Base-by-base conservation (phyloP, 495 filamentous ascomycete genomes). In the Penicillium waksmanii region DNA sequence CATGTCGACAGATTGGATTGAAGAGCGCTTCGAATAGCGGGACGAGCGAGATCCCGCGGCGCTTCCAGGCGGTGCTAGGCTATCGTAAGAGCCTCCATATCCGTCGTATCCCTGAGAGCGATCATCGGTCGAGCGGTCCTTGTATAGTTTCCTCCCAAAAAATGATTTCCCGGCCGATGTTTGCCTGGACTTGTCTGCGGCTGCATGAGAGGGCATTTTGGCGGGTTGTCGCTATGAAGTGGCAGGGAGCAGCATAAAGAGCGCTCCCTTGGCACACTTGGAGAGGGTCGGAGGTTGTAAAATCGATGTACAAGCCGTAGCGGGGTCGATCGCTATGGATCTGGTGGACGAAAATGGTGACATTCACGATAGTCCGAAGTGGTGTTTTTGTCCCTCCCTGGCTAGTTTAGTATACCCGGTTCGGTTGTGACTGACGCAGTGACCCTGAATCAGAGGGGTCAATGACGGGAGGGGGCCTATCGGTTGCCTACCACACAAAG, bases 151-250 rank as follows among this genome's bases (percentile, higher is more conserved):
- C 70, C 87, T 84, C 60, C 89, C 86, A 73, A 95, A 95, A 80
- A 96, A 94, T 51, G 89, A 92, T 77, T 93, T 93, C 61, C 89
- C 88, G 65, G 85, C 86, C 53, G 91, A 93, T 51, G 89, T 90
- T 79, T 93, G 89, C 71, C 91, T 84, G 56, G 87, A 82, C 77
- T 94, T 93, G 78, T 92, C 87, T 77, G 85, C 79, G 61, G 87
- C 83, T 78, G 84, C 85, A 72, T 75, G 77, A 64, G 76, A 65
- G 68, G 81, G 80, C 80, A 84, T 84, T 56, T 75, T 78, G 70
- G 69, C 73, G 71, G 55, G 65, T 64, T 31, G 68, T 74, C 67
- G 68, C 65, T 74, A 63, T 62, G 65, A 64, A 66, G 62, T 70
- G 63, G 64, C 69, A 74, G 53, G 63, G 70, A 66, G 68, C 72